phyloP scores from a whole-genome alignment of 75 land plant genomes.

The Chamaecyparis obtusa region DNA sequence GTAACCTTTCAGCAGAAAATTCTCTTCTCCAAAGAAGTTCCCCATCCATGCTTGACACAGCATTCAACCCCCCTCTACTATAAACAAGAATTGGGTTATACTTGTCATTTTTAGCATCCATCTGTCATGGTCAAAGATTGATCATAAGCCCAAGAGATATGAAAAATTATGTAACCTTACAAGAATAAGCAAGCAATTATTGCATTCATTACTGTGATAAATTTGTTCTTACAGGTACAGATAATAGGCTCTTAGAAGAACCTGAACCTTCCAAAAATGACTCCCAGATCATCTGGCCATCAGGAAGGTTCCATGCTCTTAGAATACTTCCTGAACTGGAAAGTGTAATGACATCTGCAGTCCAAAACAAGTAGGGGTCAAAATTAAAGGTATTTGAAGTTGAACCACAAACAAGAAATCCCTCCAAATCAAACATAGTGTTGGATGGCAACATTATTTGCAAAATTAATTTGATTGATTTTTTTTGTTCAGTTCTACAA shows the following conservation, averaged over 20 bases:
- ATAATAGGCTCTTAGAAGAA: constrained; percentile 47
- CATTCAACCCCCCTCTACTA: constrained; percentile 61
- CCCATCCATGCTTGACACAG: constrained; percentile 87
- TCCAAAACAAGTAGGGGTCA: neutral
- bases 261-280: constrained; percentile 40
- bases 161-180: neutral
- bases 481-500: neutral
- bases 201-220: neutral
- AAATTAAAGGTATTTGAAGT: neutral
- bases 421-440: neutral
- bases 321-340: constrained; percentile 75
- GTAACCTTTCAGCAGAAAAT: constrained; percentile 42
- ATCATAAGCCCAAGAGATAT: neutral
- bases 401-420: neutral
- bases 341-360: constrained; percentile 81
- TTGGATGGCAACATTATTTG: neutral
- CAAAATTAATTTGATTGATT: neutral
- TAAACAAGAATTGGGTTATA: constrained; percentile 54
- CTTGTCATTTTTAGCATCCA: constrained; percentile 43
- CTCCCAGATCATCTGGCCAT: constrained; percentile 97
- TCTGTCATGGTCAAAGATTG: constrained; percentile 20
- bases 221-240: constrained; percentile 50
- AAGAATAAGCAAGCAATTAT: neutral
- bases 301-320: constrained; percentile 98
- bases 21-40: constrained; percentile 71